Evolutionary conservation across 208 protist species (phyloP), one percentile per base, ranked within the genome.

Genomic region (Acanthamoeba healyi): DNA sequence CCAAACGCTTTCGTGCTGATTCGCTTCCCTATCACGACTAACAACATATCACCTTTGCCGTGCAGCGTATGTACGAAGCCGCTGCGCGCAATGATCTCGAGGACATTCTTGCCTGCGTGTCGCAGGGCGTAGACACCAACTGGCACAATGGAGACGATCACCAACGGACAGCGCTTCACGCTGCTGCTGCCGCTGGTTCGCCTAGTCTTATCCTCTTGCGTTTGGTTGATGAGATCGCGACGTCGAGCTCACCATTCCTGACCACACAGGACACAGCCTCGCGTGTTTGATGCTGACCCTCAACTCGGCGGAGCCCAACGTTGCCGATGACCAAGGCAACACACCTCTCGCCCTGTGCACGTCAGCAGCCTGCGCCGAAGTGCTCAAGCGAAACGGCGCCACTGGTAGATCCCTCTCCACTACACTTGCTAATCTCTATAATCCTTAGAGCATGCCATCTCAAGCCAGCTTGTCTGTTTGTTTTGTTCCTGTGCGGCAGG

Each of bases 321-420:
- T 7, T 9, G 40, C 36, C 22, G 70, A 79, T 7, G 38, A 44
- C 7, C 36, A 79, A 17, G 36, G 70, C 38, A 40, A 79, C 38
- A 79, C 70, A 38, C 22, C 70, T 4, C 70, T 79, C 7, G 34
- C 70, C 70, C 70, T 79, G 12, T 79, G 70, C 40, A 14, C 70
- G 12, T 79, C 70, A 38, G 36, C 19, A 10, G 3, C 36, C 24
- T 79, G 70, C 70, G 38, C 38, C 17, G 70, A 79, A 44, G 70
- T 79, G 24, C 70, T 79, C 70, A 79, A 79, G 38, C 70, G 70
- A 0, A 79, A 79, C 32, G 70, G 70, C 32, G 70, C 70, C 40
- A 79, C 70, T 9, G 70, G 70, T 79, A 74, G 10, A 24, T 34
- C 61, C 29, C 15, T 22, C 54, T 22, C 4, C 10, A n/a, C 54